A percentile compares a stretch with the other conserved stretches of the same genome.
These are phyloP conservation scores for Pichia sp. DNA, from an alignment of 1,139 yeast species.

Conservation along the genomic window DNA sequence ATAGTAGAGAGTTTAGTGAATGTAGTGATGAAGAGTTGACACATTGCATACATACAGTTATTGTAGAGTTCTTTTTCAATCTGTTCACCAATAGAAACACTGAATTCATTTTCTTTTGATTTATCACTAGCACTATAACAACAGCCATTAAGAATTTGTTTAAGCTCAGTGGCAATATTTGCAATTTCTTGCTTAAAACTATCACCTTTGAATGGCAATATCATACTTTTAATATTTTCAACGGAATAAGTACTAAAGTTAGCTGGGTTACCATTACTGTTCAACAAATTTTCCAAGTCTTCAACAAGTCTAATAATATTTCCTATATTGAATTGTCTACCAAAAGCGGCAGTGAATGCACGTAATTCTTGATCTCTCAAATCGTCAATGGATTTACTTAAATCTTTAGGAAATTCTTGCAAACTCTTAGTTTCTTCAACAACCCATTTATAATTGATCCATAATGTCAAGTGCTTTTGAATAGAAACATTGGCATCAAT, in stretches of 20 bases:
- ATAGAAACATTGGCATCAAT: conserved; percentile 11
- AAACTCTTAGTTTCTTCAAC: conserved; percentile 25
- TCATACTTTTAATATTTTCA: conserved; percentile 50
- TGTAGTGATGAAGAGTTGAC: conserved; percentile 36
- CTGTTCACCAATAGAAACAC: conserved; percentile 33
- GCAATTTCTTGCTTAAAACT: conserved; percentile 55
- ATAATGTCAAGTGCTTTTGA: conserved; percentile 21
- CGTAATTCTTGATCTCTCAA: conserved; percentile 21
- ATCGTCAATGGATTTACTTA: conserved; percentile 26
- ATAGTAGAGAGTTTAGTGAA: conserved; percentile 38
- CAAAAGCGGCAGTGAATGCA: conserved; percentile 20
- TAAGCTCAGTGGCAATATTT: conserved; percentile 51
- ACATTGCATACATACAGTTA: conserved; percentile 36
- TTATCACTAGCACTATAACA: conserved; percentile 21
- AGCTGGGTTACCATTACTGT: conserved; percentile 41
- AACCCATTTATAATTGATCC: conserved; percentile 29
- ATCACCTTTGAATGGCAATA: conserved; percentile 49
- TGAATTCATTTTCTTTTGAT: conserved; percentile 27
- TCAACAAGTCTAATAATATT: conserved; percentile 60
- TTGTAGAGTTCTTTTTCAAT: conserved; percentile 44
- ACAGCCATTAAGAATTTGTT: conserved; percentile 47
- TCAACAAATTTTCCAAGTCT: conserved; percentile 52
- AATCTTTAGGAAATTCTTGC: conserved; percentile 18
- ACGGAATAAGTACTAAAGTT: conserved; percentile 60
- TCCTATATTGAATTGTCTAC: conserved; percentile 39